phyloP scores from a whole-genome alignment of 257 asterid genomes.

The Przewalskia tangutica region DNA sequence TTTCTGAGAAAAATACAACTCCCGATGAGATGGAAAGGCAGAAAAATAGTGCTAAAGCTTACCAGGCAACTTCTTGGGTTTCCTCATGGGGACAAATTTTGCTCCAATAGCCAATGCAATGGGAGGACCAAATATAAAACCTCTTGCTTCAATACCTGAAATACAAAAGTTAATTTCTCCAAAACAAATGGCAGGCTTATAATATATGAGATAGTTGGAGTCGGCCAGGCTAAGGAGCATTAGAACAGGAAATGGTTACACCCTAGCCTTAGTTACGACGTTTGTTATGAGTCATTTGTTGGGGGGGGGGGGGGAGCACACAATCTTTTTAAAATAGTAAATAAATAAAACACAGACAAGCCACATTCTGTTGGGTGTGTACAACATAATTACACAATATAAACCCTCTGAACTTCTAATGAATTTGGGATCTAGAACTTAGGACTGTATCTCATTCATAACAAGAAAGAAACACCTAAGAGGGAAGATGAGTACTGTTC shows the following conservation, averaged over 20 bases:
- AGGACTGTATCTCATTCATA: background rate
- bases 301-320: background rate
- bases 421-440: background rate
- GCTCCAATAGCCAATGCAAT: conserved; percentile 95
- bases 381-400: background rate
- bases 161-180: background rate
- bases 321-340: background rate
- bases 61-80: conserved; percentile 92
- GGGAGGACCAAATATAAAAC: conserved; percentile 94
- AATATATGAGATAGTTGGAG: background rate
- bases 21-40: background rate
- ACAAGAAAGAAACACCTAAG: background rate
- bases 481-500: background rate
- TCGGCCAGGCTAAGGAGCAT: background rate
- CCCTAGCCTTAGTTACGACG: background rate
- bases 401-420: background rate
- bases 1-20: background rate
- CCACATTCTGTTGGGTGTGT: background rate
- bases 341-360: background rate
- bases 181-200: background rate
- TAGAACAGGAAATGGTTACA: background rate
- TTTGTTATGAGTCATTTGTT: background rate
- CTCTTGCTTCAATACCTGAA: conserved; percentile 92
- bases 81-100: conserved; percentile 86
- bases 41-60: background rate